Evolutionary conservation across 75 land plant genomes (phyloP), one percentile per base, ranked within the genome.

Genomic region (Pinus tabuliformis): DNA sequence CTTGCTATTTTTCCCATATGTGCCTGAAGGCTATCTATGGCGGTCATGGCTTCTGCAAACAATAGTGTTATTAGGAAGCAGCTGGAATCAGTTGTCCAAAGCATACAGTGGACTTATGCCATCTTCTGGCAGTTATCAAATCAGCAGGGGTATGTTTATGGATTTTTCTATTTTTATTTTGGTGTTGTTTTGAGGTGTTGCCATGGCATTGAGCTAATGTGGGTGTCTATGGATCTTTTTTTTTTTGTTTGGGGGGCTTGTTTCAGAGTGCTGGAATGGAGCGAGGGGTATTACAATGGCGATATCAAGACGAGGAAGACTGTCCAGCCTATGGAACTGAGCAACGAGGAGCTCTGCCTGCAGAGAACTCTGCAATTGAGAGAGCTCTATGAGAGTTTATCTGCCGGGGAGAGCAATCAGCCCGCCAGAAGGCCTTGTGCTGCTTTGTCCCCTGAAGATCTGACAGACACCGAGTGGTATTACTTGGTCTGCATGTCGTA

Each of bases 101-200:
- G 89, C 58, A 76, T 94, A 18, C 89, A 88, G 60, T 94, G 97
- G 97, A 94, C 93, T 75, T 94, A 94, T 77, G 88, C 95, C n/a
- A 88, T 92, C 77, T 94, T 94, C 84, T 94, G 97, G 97, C 81
- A 84, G 21, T 22, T 82, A 56, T 92, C 85, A 36, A 70, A 82
- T 33, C 79, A 90, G 68, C 80, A 84, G 49, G 95, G 92, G 97
- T 94, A 86, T 59, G 77, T 16, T 60, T 60, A 62, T 81, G 18
- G 26, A 2, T 70, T 36, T 30, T 70, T 7, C 13, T 4, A 11
- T 37, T 17, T 28, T 37, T 37, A 15, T 28, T 70, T 70, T 12
- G 18, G 33, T 70, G 17, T 12, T 37, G 33, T 30, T 30, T 37
- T 30, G 72, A 22, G 39, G 7, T n/a, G 8, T 1, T 30, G 18